These are phyloP conservation scores for Alternaria tenuissima DNA, from an alignment of 2,329 filamentous ascomycete genomes.

Conservation along the genomic window DNA sequence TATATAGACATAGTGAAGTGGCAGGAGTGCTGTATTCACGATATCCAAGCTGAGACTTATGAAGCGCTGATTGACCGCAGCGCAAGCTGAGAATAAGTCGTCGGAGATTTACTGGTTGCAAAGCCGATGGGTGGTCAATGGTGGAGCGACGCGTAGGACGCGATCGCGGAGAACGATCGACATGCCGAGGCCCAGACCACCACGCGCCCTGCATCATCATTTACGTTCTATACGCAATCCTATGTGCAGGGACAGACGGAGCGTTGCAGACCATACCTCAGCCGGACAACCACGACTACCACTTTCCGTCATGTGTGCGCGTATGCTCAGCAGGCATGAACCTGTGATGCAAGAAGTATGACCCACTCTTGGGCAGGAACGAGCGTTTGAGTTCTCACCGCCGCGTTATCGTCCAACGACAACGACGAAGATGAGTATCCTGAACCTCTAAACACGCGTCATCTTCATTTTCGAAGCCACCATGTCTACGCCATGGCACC, in stretches of 20 bases:
- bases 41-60: not conserved
- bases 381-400: conserved; percentile 10
- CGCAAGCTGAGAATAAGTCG: not conserved
- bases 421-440: conserved; percentile 6
- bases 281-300: not conserved
- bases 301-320: conserved; percentile 24
- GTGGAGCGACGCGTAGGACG: not conserved
- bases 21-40: not conserved
- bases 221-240: not conserved
- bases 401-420: conserved; percentile 10
- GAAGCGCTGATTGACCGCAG: not conserved
- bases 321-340: not conserved
- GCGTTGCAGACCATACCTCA: not conserved
- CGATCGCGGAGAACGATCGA: not conserved
- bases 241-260: conserved; percentile 21
- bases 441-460: not conserved
- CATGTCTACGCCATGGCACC: conserved; percentile 7
- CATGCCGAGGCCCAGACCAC: not conserved
- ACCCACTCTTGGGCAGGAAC: conserved; percentile 12
- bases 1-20: not conserved
- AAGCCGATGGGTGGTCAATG: conserved; percentile 2
- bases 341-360: not conserved
- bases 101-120: not conserved
- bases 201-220: not conserved
- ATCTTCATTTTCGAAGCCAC: not conserved